Evolutionary conservation across 371 early-diverging fungal species (phyloP).

Genomic region (Spiromyces aspiralis): DNA sequence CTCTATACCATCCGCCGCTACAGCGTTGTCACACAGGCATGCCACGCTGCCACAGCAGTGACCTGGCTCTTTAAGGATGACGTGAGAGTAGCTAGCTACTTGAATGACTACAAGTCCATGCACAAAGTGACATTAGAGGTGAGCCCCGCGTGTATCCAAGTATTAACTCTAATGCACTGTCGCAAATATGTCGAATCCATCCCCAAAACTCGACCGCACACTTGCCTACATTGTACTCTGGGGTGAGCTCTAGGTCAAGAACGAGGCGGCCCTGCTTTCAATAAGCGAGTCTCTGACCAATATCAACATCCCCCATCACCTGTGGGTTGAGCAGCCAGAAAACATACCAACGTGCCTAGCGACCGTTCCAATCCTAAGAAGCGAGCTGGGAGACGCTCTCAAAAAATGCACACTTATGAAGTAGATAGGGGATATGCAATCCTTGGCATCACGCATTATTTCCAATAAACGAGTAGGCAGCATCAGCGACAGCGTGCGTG

Average conservation of each 20-base stretch:
- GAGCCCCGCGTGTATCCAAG: conserved; percentile 30
- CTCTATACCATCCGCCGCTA: too few relatives aligned
- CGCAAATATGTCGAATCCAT: too few relatives aligned
- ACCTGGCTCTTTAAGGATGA: conserved; percentile 43
- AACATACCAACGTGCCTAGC: conserved; percentile 68
- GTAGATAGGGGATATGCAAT: too few relatives aligned
- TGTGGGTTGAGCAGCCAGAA: conserved; percentile 78
- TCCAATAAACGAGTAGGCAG: too few relatives aligned
- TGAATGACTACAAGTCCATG: conserved; percentile 47
- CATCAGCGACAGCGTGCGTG: too few relatives aligned
- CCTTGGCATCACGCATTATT: too few relatives aligned
- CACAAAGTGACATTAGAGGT: conserved; percentile 49
- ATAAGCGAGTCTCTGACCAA: conserved; percentile 36
- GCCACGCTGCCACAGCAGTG: conserved; percentile 63
- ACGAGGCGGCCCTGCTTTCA: conserved; percentile 41
- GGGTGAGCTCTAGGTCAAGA: conserved; percentile 39
- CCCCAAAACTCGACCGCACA: too few relatives aligned
- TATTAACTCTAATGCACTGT: too few relatives aligned
- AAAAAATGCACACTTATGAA: conserved; percentile 20
- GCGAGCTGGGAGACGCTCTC: conserved; percentile 17
- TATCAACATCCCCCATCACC: conserved; percentile 38
- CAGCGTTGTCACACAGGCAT: conserved; percentile 72
- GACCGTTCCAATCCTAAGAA: conserved; percentile 45
- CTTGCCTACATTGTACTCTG: too few relatives aligned
- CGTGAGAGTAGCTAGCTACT: conserved; percentile 41